phyloP scores from a whole-genome alignment of 768 basidiomycete genomes.

The Sutorius australiensis region DNA sequence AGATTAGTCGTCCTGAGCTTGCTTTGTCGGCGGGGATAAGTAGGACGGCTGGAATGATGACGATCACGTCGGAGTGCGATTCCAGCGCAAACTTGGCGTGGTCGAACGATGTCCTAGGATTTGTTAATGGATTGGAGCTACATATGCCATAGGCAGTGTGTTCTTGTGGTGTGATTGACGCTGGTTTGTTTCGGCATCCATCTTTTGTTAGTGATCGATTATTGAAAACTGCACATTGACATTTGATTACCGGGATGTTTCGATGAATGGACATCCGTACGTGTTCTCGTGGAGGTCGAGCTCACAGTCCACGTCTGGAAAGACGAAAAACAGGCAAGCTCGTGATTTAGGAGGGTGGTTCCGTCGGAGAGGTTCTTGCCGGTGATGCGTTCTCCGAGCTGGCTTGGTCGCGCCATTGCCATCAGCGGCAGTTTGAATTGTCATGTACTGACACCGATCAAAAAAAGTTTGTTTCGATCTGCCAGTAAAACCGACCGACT shows the following conservation, averaged over 20 bases:
- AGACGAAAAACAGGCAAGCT: no score
- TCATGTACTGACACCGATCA: neutral
- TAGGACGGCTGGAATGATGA: neutral
- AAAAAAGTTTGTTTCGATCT: neutral
- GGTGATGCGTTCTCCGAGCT: neutral
- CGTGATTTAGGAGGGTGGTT: no score
- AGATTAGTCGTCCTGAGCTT: constrained; percentile 1
- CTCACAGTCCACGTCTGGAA: neutral
- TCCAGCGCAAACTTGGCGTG: neutral
- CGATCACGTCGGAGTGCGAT: constrained; percentile 5
- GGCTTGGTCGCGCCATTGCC: neutral
- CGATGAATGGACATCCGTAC: no score
- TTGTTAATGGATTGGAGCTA: neutral
- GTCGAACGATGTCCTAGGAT: neutral
- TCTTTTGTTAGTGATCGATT: neutral
- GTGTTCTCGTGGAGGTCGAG: neutral
- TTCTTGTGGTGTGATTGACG: neutral
- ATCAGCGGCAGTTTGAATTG: neutral
- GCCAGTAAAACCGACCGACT: neutral
- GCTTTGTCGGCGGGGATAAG: constrained; percentile 3
- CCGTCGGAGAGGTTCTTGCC: neutral
- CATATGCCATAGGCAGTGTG: neutral
- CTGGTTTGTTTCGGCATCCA: neutral
- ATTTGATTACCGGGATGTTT: neutral
- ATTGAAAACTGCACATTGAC: neutral